Evolutionary conservation across 495 filamentous ascomycete species (phyloP).

Genomic region (Ascobolus immersus): DNA sequence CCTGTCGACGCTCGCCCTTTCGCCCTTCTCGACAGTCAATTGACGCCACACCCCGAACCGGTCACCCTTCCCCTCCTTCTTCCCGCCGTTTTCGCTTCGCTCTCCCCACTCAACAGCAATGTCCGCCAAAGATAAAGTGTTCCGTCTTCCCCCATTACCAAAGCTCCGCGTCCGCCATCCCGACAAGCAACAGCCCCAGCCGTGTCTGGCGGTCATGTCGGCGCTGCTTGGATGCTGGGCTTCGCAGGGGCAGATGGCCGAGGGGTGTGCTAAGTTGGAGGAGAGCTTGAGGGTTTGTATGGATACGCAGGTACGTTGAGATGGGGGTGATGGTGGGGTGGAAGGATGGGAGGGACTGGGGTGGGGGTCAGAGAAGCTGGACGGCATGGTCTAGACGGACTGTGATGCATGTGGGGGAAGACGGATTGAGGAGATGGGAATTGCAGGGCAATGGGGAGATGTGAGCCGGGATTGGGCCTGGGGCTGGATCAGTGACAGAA

Average conservation of each 20-base stretch:
- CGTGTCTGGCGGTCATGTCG: constrained; percentile 64
- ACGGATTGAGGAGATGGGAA: neutral
- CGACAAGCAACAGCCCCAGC: constrained; percentile 46
- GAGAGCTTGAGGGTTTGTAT: constrained; percentile 70
- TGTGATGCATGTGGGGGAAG: neutral
- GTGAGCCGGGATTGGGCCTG: too few species aligned
- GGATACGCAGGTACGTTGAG: constrained; percentile 45
- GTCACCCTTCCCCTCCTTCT: too few species aligned
- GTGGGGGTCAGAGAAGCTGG: neutral
- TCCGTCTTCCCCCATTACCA: constrained; percentile 60
- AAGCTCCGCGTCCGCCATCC: constrained; percentile 63
- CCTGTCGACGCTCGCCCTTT: too few species aligned
- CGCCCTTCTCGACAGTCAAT: too few species aligned
- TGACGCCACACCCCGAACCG: too few species aligned
- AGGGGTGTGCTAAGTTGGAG: constrained; percentile 60
- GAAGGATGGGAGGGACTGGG: neutral
- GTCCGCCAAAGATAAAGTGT: neutral
- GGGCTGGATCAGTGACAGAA: too few species aligned
- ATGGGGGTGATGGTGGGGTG: constrained; percentile 5
- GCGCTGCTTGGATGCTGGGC: constrained; percentile 89
- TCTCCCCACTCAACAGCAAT: too few species aligned
- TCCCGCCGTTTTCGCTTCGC: too few species aligned
- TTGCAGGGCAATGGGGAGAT: neutral
- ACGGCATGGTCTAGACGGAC: neutral
- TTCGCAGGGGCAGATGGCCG: constrained; percentile 42